Evolutionary conservation across 2,329 filamentous ascomycete species (phyloP).

Genomic region (Emericellopsis atlantica): DNA sequence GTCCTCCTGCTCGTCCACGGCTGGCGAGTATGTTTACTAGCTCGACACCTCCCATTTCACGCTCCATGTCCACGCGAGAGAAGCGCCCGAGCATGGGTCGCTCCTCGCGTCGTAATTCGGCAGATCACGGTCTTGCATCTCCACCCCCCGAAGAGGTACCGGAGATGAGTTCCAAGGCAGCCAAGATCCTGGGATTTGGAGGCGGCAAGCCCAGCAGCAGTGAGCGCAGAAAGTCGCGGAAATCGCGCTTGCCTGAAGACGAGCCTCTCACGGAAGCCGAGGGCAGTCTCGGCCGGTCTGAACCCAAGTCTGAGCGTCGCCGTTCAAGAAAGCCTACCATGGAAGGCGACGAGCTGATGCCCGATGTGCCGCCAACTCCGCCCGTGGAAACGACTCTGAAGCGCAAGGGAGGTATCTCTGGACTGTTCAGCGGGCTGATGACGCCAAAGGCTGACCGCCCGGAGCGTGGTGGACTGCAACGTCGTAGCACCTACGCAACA

Average conservation of each 20-base stretch:
- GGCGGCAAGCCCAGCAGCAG: conserved; percentile 27
- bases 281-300: conserved; percentile 10
- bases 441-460: conserved; percentile 21
- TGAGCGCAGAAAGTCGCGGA: conserved; percentile 34
- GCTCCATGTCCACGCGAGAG: conserved; percentile 57
- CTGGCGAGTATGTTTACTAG: conserved; percentile 51
- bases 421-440: conserved; percentile 50
- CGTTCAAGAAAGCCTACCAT: conserved; percentile 13
- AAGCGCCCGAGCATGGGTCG: conserved; percentile 43
- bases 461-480: conserved; percentile 23
- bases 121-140: conserved; percentile 56
- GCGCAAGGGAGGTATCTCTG: conserved; percentile 39
- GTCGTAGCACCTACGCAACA: conserved; percentile 34
- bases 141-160: conserved; percentile 59
- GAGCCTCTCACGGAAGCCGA: conserved; percentile 20
- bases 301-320: conserved; percentile 11
- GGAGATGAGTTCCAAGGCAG: conserved; percentile 61
- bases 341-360: conserved; percentile 24
- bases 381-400: conserved; percentile 17
- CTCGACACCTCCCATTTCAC: conserved; percentile 47
- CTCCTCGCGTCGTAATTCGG: conserved; percentile 55
- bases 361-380: conserved; percentile 11
- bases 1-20: conserved; percentile 36
- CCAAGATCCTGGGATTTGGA: conserved; percentile 62
- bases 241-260: conserved; percentile 13